A percentile compares a stretch with the other conserved stretches of the same genome.
These are phyloP conservation scores for Agaricus blazei DNA, from an alignment of 768 basidiomycete species.

Conservation along the genomic window DNA sequence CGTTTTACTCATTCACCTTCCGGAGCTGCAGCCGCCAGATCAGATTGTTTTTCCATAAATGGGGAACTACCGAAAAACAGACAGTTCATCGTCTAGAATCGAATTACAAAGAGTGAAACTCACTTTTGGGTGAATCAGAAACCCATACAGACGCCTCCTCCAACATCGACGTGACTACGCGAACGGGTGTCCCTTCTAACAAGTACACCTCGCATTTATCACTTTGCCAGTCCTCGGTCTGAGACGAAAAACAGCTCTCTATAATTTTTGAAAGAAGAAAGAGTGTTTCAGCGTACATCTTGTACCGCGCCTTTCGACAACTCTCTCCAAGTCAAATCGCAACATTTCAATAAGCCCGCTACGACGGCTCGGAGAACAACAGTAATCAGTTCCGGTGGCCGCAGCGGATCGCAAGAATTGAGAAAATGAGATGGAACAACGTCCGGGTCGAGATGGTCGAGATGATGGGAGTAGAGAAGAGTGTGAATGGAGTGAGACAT, in stretches of 20 bases:
- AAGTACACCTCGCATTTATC: conserved; percentile 84
- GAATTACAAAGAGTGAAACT: background rate
- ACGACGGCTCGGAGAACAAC: conserved; percentile 64
- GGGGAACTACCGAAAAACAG: conserved; percentile 28
- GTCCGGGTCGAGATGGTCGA: conserved; percentile 58
- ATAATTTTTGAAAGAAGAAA: conserved; percentile 5
- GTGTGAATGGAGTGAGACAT: conserved; percentile 87
- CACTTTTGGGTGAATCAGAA: conserved; percentile 37
- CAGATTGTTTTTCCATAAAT: conserved; percentile 48
- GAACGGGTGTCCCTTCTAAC: conserved; percentile 56
- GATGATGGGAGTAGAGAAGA: conserved; percentile 63
- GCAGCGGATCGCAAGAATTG: conserved; percentile 30
- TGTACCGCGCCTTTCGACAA: conserved; percentile 67
- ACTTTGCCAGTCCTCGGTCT: conserved; percentile 87
- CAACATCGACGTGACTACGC: conserved; percentile 46
- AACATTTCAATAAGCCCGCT: conserved; percentile 70
- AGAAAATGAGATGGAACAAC: conserved; percentile 25
- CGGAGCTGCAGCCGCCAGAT: conserved; percentile 50
- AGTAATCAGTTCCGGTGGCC: conserved; percentile 60
- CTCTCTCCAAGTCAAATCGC: conserved; percentile 80
- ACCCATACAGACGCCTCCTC: conserved; percentile 66
- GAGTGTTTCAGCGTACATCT: conserved; percentile 53
- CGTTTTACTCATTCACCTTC: conserved; percentile 34
- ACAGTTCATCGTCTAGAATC: background rate
- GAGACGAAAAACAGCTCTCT: background rate